These are phyloP conservation scores for Hyphopichia burtonii DNA, from an alignment of 1,139 yeast genomes.

Conservation along the genomic window DNA sequence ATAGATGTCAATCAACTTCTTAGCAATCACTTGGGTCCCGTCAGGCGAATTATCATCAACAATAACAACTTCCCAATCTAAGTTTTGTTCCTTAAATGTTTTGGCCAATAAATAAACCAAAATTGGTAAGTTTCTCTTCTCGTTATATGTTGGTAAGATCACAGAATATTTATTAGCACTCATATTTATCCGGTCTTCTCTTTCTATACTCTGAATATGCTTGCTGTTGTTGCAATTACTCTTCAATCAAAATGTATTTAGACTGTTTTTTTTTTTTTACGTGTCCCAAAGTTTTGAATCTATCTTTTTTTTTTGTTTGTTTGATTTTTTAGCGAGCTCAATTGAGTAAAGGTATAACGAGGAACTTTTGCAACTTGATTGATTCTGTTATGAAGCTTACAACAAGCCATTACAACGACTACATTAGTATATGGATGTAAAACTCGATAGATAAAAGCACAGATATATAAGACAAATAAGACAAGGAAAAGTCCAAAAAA, in stretches of 20 bases:
- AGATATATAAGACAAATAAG: not conserved
- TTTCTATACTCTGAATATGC: not conserved
- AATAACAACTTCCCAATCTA: slow-evolving; percentile 77
- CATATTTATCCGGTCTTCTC: no score
- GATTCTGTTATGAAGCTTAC: no score
- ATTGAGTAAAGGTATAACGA: no score
- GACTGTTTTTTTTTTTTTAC: slow-evolving; percentile 4
- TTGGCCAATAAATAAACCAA: slow-evolving; percentile 69
- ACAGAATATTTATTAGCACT: slow-evolving; percentile 62
- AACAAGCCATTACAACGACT: no score
- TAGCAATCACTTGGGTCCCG: slow-evolving; percentile 76
- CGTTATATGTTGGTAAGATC: slow-evolving; percentile 79
- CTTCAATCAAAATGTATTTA: not conserved
- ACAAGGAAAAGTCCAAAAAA: not conserved
- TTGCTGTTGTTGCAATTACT: not conserved
- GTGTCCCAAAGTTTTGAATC: slow-evolving; percentile 5
- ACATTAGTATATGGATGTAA: no score
- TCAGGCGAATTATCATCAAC: slow-evolving; percentile 85
- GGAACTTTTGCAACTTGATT: no score
- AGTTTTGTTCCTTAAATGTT: slow-evolving; percentile 58
- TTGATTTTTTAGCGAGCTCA: no score
- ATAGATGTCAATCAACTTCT: slow-evolving; percentile 59
- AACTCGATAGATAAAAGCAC: not conserved
- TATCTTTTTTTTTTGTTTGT: not conserved
- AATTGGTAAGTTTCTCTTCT: slow-evolving; percentile 68